Conservation (phyloP, 2,329 filamentous ascomycete genomes). For the Lachnellula suecica region DNA sequence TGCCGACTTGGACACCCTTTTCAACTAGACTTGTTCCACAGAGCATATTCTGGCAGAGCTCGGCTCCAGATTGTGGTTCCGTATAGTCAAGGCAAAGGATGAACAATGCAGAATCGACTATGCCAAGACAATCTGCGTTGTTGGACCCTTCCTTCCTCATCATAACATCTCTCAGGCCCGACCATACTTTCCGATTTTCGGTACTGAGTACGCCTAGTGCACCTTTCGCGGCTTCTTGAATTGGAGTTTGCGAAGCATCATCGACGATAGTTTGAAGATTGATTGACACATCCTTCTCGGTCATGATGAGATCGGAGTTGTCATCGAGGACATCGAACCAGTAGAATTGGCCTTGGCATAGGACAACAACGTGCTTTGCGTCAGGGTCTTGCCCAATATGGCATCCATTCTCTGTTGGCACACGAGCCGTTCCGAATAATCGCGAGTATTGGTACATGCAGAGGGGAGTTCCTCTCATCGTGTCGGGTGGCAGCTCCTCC, state of each 20-base stretch:
- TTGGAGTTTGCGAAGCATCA: conserved; percentile 84
- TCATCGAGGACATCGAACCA: conserved; percentile 98
- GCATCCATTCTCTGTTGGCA: conserved; percentile 92
- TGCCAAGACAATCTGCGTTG: conserved; percentile 93
- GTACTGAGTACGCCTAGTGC: conserved; percentile 92
- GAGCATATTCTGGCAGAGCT: conserved; percentile 97
- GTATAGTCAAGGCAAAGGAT: conserved; percentile 91
- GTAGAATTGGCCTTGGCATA: conserved; percentile 95
- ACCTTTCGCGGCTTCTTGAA: conserved; percentile 93
- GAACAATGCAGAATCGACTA: conserved; percentile 92
- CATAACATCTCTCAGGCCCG: conserved; percentile 82
- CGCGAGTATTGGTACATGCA: conserved; percentile 99
- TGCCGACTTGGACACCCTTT: conserved; percentile 92
- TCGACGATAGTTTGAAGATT: conserved; percentile 92
- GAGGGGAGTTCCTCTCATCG: conserved; percentile 76
- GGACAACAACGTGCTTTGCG: conserved; percentile 90
- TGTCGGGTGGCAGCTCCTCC: conserved; percentile 91
- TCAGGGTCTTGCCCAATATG: conserved; percentile 92
- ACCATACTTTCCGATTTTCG: conserved; percentile 96
- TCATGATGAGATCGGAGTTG: conserved; percentile 95
- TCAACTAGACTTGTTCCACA: conserved; percentile 92
- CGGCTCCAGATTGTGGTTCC: conserved; percentile 75
- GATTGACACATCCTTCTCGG: conserved; percentile 85
- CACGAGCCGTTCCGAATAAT: conserved; percentile 89
- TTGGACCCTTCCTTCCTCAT: conserved; percentile 85